Conservation (phyloP, 257 asterid genomes). For the Solanum virginianum region DNA sequence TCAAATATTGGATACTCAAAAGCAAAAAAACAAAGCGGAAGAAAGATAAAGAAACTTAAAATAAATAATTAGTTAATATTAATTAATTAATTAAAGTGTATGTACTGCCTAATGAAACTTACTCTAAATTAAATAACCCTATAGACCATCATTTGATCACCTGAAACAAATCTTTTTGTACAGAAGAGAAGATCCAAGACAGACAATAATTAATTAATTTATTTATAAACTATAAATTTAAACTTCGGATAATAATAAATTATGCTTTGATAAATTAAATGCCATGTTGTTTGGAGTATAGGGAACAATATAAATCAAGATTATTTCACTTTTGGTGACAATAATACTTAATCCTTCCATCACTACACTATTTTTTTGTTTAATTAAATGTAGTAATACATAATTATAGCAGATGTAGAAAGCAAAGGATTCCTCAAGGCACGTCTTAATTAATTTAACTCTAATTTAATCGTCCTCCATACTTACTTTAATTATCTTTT, state of each 20-base stretch:
- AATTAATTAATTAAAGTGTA: neutral
- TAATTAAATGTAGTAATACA: neutral
- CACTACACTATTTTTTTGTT: neutral
- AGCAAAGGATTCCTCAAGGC: conserved; percentile 40
- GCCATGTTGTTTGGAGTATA: conserved; percentile 61
- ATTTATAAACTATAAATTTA: neutral
- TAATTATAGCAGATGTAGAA: conserved; percentile 7
- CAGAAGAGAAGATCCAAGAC: conserved; percentile 55
- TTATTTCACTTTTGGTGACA: conserved; percentile 21
- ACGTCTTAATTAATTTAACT: conserved; percentile 9
- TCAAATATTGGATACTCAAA: neutral
- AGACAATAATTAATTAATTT: conserved; percentile 1
- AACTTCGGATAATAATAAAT: neutral
- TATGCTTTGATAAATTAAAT: conserved; percentile 21
- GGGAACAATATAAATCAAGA: conserved; percentile 63
- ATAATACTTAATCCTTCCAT: neutral
- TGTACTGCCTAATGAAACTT: neutral
- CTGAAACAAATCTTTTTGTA: conserved; percentile 42
- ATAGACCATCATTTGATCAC: conserved; percentile 39
- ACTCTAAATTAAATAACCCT: neutral
- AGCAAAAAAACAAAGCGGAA: conserved; percentile 7
- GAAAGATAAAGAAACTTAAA: conserved; percentile 20
- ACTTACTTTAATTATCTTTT: neutral
- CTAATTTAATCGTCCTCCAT: neutral
- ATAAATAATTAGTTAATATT: conserved; percentile 17